Conservation (phyloP, 148 eudicot species). For the Tetragonia tetragonoides region DNA sequence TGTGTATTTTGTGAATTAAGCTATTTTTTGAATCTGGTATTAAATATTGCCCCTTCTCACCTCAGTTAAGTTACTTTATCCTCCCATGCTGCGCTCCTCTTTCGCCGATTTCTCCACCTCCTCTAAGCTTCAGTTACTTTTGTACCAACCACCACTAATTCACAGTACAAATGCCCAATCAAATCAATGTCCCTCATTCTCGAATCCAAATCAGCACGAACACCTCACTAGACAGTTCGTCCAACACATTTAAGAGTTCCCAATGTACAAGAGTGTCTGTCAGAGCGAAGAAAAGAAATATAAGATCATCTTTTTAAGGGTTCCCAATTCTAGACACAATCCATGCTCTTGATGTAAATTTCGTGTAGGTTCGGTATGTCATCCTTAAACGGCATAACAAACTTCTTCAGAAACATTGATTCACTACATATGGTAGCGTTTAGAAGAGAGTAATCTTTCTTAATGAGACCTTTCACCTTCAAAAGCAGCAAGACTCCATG, state of each 20-base stretch:
- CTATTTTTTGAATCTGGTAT: too few species aligned
- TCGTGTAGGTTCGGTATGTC: background rate
- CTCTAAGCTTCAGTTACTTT: too few species aligned
- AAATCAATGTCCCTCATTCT: too few species aligned
- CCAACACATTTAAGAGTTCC: background rate
- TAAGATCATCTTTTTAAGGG: background rate
- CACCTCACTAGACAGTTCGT: background rate
- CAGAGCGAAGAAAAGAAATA: too few species aligned
- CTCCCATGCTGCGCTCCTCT: too few species aligned
- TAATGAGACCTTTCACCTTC: conserved; percentile 32
- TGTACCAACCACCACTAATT: too few species aligned
- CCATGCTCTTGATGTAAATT: conserved; percentile 9
- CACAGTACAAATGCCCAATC: too few species aligned
- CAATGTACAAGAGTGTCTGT: background rate
- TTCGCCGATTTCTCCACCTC: too few species aligned
- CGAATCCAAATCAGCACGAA: too few species aligned
- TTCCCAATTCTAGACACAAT: background rate
- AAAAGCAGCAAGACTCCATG: conserved; percentile 20
- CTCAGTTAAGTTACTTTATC: too few species aligned
- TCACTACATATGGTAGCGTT: background rate
- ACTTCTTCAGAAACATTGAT: conserved; percentile 18
- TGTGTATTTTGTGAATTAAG: too few species aligned
- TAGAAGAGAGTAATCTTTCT: background rate
- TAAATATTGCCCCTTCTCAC: too few species aligned
- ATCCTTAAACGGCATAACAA: conserved; percentile 25